Evolutionary conservation across 2,329 filamentous ascomycete genomes (phyloP), one percentile per base, ranked within the genome.

Genomic region (Calonectria pseudoreteaudii): DNA sequence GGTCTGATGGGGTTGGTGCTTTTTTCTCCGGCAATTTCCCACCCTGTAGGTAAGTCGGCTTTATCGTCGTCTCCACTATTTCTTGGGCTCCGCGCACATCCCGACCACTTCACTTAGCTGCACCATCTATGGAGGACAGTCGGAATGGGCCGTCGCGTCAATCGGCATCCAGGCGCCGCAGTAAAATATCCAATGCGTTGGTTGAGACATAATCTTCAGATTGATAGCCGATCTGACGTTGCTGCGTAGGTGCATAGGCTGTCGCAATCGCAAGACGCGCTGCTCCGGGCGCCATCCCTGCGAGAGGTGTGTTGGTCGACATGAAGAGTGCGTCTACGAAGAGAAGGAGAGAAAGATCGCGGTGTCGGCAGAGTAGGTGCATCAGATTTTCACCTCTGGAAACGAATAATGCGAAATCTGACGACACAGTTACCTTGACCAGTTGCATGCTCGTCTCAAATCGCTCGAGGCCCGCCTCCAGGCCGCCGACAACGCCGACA

Each of bases 331-430:
- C 26, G 23, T 72, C 31, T 78, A 72, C 53, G 76, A 78, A 47
- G 76, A 78, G 18, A 78, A 75, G n/a, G 76, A 78, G 65, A 75
- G 67, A 66, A 78, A 78, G 31, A 28, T 71, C 2, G 18, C 76
- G 2, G 49, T 78, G 2, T 68, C 76, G 18, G 68, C 72, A 8
- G 68, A 78, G 74, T 76, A 67, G 41, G 76, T 71, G 20, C 13
- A 41, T 18, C 11, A 13, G 5, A 11, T 18, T 30, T 8, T 31
- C 5, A 31, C 26, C 5, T 11, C 20, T 5, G 6, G 14, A 20
- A 11, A 41, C 2, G 3, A n/a, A 26, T 1, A 14, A 31, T 13
- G 20, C n/a, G 20, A 9, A 41, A 13, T 5, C 47, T 31, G 16
- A 28, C 49, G 31, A 30, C 4, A 26, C 34, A 78, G 76, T 38